phyloP scores from a whole-genome alignment of 2,329 filamentous ascomycete genomes.

The Scleromitrula shiraiana region DNA sequence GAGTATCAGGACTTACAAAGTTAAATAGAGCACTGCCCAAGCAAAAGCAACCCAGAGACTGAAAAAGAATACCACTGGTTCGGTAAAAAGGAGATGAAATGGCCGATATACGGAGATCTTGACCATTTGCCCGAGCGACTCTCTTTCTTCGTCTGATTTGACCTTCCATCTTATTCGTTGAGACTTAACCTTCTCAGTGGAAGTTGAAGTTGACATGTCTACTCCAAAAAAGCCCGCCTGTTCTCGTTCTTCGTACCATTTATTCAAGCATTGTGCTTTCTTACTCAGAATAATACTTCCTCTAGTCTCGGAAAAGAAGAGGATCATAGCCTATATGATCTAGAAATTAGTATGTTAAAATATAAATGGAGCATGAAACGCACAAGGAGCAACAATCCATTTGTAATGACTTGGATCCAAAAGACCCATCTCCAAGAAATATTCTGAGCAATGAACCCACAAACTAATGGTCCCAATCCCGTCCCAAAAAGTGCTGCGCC shows the following conservation, averaged over 20 bases:
- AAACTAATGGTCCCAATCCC: conserved; percentile 66
- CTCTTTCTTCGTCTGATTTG: conserved; percentile 67
- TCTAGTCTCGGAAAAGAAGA: conserved; percentile 75
- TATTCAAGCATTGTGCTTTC: conserved; percentile 66
- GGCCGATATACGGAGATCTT: conserved; percentile 66
- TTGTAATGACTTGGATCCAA: conserved; percentile 71
- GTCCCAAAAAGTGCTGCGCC: conserved; percentile 71
- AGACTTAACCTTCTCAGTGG: conserved; percentile 24
- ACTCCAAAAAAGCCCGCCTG: conserved; percentile 41
- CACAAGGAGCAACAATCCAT: conserved; percentile 50
- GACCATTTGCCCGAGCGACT: conserved; percentile 61
- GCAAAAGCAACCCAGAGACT: conserved; percentile 83
- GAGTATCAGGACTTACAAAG: conserved; percentile 40
- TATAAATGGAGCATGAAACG: no score
- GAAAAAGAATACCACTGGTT: conserved; percentile 78
- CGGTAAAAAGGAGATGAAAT: conserved; percentile 68
- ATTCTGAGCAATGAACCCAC: conserved; percentile 59
- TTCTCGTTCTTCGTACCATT: conserved; percentile 72
- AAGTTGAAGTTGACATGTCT: conserved; percentile 32
- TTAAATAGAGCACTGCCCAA: conserved; percentile 83
- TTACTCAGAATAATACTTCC: conserved; percentile 70
- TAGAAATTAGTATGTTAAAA: not conserved
- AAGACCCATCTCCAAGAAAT: conserved; percentile 80
- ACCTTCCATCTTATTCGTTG: conserved; percentile 72
- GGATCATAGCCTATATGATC: conserved; percentile 40